These are phyloP conservation scores for Vickermania ingenoplastis DNA, from an alignment of 208 protist genomes.

Conservation along the genomic window DNA sequence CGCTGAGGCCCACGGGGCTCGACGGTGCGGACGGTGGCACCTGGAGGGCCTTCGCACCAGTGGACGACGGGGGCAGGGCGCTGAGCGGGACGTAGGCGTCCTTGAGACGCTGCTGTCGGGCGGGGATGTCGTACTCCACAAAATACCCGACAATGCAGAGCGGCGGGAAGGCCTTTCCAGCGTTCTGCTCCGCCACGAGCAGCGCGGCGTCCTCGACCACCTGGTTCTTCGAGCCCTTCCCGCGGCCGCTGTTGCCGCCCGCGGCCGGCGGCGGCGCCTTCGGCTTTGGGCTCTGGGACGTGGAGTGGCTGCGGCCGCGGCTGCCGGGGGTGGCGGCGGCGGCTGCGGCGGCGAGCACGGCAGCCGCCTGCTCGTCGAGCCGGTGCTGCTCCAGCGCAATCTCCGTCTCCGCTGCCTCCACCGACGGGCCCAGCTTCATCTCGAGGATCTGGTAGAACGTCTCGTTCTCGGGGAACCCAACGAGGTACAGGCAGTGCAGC, in stretches of 20 bases:
- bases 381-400: conserved; percentile 19
- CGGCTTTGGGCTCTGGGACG: neutral
- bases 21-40: neutral
- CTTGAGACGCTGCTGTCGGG: conserved; percentile 39
- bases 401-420: conserved; percentile 39
- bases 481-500: conserved; percentile 23
- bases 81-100: conserved; percentile 15
- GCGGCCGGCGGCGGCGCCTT: neutral
- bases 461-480: conserved; percentile 63
- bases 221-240: neutral
- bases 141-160: conserved; percentile 56
- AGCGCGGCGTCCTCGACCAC: neutral
- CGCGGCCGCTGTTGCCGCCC: neutral
- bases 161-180: conserved; percentile 37
- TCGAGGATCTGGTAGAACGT: conserved; percentile 38
- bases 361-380: conserved; percentile 12
- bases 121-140: conserved; percentile 53
- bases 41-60: neutral
- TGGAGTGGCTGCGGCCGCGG: neutral
- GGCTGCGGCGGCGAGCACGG: neutral
- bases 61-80: neutral
- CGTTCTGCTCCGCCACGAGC: neutral
- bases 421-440: conserved; percentile 24
- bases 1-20: neutral
- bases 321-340: neutral